Base-by-base conservation (phyloP, 1,139 yeast genomes). In the Protomyces inouyei region DNA sequence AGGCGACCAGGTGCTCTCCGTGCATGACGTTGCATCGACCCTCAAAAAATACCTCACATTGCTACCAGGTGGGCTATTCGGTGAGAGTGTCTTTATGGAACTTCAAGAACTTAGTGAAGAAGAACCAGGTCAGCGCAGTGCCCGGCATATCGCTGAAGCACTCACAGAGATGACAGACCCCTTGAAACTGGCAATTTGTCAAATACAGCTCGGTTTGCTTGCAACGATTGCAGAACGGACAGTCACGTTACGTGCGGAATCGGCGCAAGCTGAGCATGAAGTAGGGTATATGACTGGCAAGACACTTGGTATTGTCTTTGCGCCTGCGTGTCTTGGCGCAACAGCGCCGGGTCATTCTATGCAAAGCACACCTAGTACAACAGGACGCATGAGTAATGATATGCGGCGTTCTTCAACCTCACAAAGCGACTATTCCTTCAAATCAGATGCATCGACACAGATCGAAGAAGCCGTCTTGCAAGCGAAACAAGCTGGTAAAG, bases 11-110 rank as follows among this genome's bases (percentile, higher is more conserved):
- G 37, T 59, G 23, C 43, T 64, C 36, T 55, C 59, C 38, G 59
- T 64, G 21, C 65, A 64, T 36, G 65, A 64, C 38, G 61, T 57
- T 16, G 65, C 65, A 8, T 59, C 64, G 38, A 38, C 48, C n/a
- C 57, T 64, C 51, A 64, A 64, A 45, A 57, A 53, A n/a, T 43
- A 57, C 36, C 53, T 64, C 16, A 56, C 57, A 3, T 55, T 54
- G 46, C 9, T 64, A 36, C 65, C 65, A 1, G 65, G 65, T 3
- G 65, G 65, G 12, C 57, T 64, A 14, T 35, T 64, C 25, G 65
- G 65, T 9, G 59, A 57, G 28, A 18, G 36, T 23, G 43, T 57
- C 52, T 59, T 59, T 14, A 40, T 40, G 16, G 52, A 52, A 5
- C 40, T 64, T 35, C 52, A 48, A 21, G 56, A 51, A 5, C 48